Percentiles rank a stretch among this genome's conserved stretches.
phyloP scores from a whole-genome alignment of 2,329 filamentous ascomycete species.

The Aspergillus ruber region DNA sequence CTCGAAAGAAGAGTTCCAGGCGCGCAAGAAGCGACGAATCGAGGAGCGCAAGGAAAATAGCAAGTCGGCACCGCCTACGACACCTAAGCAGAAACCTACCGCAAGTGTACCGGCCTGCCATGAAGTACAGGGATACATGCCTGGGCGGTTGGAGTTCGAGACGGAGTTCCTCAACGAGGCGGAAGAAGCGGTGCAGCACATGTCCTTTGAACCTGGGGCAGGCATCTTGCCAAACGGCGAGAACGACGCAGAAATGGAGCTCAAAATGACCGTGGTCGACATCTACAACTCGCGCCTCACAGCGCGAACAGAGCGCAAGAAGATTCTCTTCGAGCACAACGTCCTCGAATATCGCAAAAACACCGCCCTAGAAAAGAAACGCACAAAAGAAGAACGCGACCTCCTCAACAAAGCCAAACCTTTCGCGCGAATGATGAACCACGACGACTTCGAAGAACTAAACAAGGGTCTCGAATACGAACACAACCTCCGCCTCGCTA shows the following conservation, averaged over 20 bases:
- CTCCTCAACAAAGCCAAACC: conserved; percentile 90
- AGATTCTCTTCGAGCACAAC: conserved; percentile 92
- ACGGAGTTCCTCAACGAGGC: conserved; percentile 97
- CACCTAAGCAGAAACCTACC: conserved; percentile 91
- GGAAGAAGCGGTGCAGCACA: conserved; percentile 94
- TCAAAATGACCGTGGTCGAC: conserved; percentile 97
- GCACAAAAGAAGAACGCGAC: conserved; percentile 91
- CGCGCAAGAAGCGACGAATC: conserved; percentile 85
- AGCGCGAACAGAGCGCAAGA: conserved; percentile 86
- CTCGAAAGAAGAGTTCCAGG: conserved; percentile 86
- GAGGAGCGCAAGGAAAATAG: conserved; percentile 83
- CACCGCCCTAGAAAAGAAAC: conserved; percentile 81
- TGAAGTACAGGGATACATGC: conserved; percentile 98
- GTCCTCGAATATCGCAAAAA: conserved; percentile 92
- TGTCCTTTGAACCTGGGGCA: conserved; percentile 96
- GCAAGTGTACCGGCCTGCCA: conserved; percentile 93
- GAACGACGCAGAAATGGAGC: conserved; percentile 89
- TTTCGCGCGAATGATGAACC: conserved; percentile 94
- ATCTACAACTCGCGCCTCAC: conserved; percentile 94
- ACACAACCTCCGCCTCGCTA: conserved; percentile 82
- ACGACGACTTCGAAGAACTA: conserved; percentile 79
- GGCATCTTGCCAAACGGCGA: conserved; percentile 84
- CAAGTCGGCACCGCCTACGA: conserved; percentile 73
- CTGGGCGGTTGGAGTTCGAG: conserved; percentile 92
- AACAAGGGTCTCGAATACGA: conserved; percentile 83